Conservation (phyloP, 352 stramenopile species). For the Pythium dissotocum region DNA sequence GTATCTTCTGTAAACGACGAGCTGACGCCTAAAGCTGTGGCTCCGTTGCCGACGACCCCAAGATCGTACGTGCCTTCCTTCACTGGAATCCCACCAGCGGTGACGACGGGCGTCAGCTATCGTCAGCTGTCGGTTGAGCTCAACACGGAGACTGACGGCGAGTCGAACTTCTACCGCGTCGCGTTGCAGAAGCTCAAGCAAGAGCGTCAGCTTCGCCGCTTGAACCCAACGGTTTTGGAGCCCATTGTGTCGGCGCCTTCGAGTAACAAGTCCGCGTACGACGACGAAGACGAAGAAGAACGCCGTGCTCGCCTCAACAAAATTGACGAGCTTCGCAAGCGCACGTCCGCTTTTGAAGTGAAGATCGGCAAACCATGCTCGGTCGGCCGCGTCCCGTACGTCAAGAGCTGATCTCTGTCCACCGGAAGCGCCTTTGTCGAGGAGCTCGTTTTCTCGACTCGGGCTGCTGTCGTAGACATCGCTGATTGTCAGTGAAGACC, state of each 20-base stretch:
- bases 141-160: conserved; percentile 17
- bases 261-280: conserved; percentile 4
- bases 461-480: neutral
- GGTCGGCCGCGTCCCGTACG: neutral
- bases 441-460: neutral
- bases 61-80: neutral
- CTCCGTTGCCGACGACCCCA: neutral
- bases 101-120: conserved; percentile 28
- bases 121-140: conserved; percentile 36
- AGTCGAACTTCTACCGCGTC: conserved; percentile 8
- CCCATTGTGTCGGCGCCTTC: neutral
- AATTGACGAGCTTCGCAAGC: conserved; percentile 38
- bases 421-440: neutral
- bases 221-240: neutral
- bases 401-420: neutral
- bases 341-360: conserved; percentile 15
- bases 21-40: neutral
- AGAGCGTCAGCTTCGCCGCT: conserved; percentile 35
- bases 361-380: conserved; percentile 17
- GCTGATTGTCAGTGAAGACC: neutral
- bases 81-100: neutral
- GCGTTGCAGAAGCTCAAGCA: conserved; percentile 43
- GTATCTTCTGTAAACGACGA: neutral
- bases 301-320: conserved; percentile 37
- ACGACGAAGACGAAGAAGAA: conserved; percentile 28